A percentile compares a stretch with the other conserved stretches of the same genome.
These are phyloP conservation scores for Hyphopichia wangnamkhiaoensis DNA, from an alignment of 1,139 yeast species.

Conservation along the genomic window DNA sequence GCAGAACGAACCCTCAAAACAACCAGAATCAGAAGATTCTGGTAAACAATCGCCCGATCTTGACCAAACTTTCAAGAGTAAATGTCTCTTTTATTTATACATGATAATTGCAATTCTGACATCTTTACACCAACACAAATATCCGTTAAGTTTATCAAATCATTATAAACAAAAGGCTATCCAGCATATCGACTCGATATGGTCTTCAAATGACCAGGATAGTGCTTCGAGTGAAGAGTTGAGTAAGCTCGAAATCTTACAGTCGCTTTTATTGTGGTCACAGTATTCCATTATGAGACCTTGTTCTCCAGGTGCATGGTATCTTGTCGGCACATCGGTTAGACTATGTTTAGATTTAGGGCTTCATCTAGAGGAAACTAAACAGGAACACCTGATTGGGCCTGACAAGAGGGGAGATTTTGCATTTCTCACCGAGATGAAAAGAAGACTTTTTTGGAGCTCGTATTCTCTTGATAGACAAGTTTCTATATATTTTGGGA, in stretches of 20 bases:
- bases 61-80: constrained; percentile 1
- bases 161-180: constrained; percentile 10
- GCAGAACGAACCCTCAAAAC: not conserved
- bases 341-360: constrained; percentile 21
- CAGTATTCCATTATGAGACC: constrained; percentile 17
- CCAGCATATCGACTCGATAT: constrained; percentile 8
- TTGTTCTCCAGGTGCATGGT: constrained; percentile 26
- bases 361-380: constrained; percentile 18
- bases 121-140: constrained; percentile 11
- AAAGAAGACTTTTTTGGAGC: constrained; percentile 18
- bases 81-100: constrained; percentile 12
- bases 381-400: too few species aligned
- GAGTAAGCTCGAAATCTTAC: constrained; percentile 12
- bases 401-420: not conserved
- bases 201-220: constrained; percentile 9
- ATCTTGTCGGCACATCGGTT: constrained; percentile 18
- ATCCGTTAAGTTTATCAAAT: constrained; percentile 7
- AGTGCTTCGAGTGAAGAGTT: constrained; percentile 3
- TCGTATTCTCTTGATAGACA: constrained; percentile 20
- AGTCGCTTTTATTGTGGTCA: constrained; percentile 11
- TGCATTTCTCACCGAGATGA: constrained; percentile 5
- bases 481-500: constrained; percentile 16
- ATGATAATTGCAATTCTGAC: constrained; percentile 13
- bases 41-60: not conserved
- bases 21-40: not conserved